phyloP scores from a whole-genome alignment of 116 monocot genomes.

The Papilionanthe hybrid region DNA sequence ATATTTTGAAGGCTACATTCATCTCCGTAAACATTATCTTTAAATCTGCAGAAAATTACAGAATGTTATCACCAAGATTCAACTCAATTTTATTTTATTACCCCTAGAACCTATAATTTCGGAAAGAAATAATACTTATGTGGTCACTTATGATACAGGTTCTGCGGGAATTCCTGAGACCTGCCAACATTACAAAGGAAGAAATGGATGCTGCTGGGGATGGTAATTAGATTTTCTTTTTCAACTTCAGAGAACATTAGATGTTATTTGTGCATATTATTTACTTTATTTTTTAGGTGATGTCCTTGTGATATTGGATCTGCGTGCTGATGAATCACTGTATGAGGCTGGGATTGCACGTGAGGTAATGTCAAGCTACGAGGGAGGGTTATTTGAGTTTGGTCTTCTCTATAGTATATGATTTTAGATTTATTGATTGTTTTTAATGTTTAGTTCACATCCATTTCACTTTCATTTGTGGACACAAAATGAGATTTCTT shows the following conservation, averaged over 20 bases:
- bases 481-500: no score
- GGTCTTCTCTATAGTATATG: not conserved
- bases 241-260: not conserved
- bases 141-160: slow-evolving; percentile 30
- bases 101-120: not conserved
- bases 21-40: not conserved
- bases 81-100: not conserved
- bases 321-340: slow-evolving; percentile 83
- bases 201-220: slow-evolving; percentile 94
- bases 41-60: not conserved
- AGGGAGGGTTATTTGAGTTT: not conserved
- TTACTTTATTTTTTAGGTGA: slow-evolving; percentile 50
- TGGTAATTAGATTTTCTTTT: slow-evolving; percentile 39
- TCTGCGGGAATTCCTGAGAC: slow-evolving; percentile 71
- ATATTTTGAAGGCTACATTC: no score
- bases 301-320: slow-evolving; percentile 90
- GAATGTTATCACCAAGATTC: not conserved
- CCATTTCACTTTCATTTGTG: no score
- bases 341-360: slow-evolving; percentile 91
- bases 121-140: not conserved
- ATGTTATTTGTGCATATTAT: not conserved
- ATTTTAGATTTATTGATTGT: not conserved
- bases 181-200: slow-evolving; percentile 50
- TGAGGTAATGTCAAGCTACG: slow-evolving; percentile 51
- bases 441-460: no score